Conservation (phyloP, 805 yeast species). For the Teunomyces tritomae region DNA sequence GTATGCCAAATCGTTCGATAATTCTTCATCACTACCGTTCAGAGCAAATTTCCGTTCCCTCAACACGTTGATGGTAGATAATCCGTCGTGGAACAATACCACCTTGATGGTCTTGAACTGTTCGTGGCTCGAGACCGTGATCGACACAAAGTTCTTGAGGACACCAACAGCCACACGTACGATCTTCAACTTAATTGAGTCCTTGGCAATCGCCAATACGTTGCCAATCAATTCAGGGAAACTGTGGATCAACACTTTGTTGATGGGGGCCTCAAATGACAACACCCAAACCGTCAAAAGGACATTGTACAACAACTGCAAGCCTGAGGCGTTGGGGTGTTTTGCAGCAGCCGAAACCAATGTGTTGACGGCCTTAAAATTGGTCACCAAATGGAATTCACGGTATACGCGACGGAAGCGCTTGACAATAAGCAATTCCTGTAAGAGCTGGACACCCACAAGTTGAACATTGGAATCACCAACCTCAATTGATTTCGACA, state of each 20-base stretch:
- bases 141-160: conserved; percentile 56
- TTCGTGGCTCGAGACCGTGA: conserved; percentile 25
- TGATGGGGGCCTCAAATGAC: conserved; percentile 63
- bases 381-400: conserved; percentile 29
- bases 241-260: conserved; percentile 45
- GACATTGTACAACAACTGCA: conserved; percentile 82
- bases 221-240: conserved; percentile 55
- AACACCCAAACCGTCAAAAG: conserved; percentile 81
- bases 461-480: conserved; percentile 52
- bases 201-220: conserved; percentile 60
- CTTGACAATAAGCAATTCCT: conserved; percentile 56
- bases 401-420: conserved; percentile 51
- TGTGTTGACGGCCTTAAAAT: conserved; percentile 32
- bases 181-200: conserved; percentile 88
- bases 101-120: conserved; percentile 58
- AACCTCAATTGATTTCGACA: conserved; percentile 29
- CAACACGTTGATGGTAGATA: conserved; percentile 63
- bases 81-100: conserved; percentile 72
- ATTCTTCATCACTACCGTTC: conserved; percentile 71
- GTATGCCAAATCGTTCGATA: conserved; percentile 64
- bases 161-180: conserved; percentile 80
- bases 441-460: conserved; percentile 60
- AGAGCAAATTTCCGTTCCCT: conserved; percentile 85
- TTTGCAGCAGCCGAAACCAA: conserved; percentile 30
- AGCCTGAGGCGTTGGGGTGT: conserved; percentile 43